phyloP scores from a whole-genome alignment of 1,139 yeast genomes.

The Hemisphaericaspora subhashii region DNA sequence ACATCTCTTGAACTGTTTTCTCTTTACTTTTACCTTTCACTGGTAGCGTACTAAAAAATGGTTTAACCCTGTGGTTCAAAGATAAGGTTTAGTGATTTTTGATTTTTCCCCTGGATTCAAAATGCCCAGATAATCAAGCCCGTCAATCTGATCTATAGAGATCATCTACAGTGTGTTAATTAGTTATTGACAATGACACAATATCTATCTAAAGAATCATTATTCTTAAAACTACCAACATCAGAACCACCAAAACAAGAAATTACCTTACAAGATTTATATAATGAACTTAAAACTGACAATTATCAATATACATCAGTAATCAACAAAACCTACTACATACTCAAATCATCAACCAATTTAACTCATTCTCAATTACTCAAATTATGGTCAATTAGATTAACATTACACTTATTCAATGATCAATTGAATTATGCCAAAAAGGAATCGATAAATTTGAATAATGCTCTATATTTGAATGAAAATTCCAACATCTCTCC shows the following conservation, averaged over 20 bases:
- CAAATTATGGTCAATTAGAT: constrained; percentile 40
- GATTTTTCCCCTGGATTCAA: too few relatives aligned
- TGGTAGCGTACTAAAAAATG: too few relatives aligned
- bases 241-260: constrained; percentile 4
- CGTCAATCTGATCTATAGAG: too few relatives aligned
- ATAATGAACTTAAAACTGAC: constrained; percentile 1
- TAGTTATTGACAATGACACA: background rate
- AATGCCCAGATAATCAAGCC: too few relatives aligned
- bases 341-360: constrained; percentile 14
- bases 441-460: constrained; percentile 39
- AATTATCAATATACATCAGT: constrained; percentile 7
- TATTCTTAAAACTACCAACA: constrained; percentile 19
- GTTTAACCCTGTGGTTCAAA: too few relatives aligned
- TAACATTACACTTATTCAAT: constrained; percentile 31
- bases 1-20: background rate
- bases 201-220: constrained; percentile 16
- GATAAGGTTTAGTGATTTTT: too few relatives aligned
- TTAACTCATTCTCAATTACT: constrained; percentile 15
- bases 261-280: constrained; percentile 6
- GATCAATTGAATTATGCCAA: constrained; percentile 33
- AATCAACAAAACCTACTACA: constrained; percentile 14
- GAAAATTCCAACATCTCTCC: constrained; percentile 25
- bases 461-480: constrained; percentile 33
- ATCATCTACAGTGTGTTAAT: background rate
- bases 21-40: background rate